Evolutionary conservation across 202 grass and related monocot species (phyloP), one percentile per base, ranked within the genome.

Genomic region (Brachypodium distachyon): DNA sequence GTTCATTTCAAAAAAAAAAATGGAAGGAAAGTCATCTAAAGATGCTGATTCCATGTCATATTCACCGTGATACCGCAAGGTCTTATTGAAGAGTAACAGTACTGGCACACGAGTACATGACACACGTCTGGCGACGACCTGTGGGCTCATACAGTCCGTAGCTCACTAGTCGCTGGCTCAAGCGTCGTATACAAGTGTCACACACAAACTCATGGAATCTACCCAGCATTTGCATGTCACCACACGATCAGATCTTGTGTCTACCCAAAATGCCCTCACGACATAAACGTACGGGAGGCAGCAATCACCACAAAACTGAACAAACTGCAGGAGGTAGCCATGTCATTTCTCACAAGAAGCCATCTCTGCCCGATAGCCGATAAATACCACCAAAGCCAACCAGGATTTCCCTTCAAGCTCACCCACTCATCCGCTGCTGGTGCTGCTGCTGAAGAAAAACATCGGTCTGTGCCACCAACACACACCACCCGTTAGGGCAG

Each of bases 341-440:
- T 29, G 79, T 29, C 85, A 78, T 74, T 68, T 67, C 80, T 4
- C 42, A 27, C 2, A 58, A 61, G 14, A 73, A 73, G 73, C 23
- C 55, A 9, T 48, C 58, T 49, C 56, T 64, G 0, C 7, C 9
- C 5, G 14, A 32, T 23, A 26, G 72, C 31, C 18, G 41, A 87
- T 78, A 77, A 51, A 87, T 83, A 72, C 54, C 52, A 46, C 52
- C 61, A 46, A 29, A 46, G n/a, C n/a, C 52, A 27, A 16, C 6
- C 68, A 54, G 54, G 76, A 88, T 76, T 70, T 84, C 64, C 67
- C 67, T 67, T 49, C 46, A 77, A 80, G 62, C 76, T 65, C 76
- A 70, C 63, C 86, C 81, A 75, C 70, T 70, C 70, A 18, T 84
- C 62, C 46, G 11, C 6, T 32, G 17, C 50, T 11, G 5, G 51